These are phyloP conservation scores for Penicillium polonicum DNA, from an alignment of 2,329 filamentous ascomycete species.

Conservation along the genomic window DNA sequence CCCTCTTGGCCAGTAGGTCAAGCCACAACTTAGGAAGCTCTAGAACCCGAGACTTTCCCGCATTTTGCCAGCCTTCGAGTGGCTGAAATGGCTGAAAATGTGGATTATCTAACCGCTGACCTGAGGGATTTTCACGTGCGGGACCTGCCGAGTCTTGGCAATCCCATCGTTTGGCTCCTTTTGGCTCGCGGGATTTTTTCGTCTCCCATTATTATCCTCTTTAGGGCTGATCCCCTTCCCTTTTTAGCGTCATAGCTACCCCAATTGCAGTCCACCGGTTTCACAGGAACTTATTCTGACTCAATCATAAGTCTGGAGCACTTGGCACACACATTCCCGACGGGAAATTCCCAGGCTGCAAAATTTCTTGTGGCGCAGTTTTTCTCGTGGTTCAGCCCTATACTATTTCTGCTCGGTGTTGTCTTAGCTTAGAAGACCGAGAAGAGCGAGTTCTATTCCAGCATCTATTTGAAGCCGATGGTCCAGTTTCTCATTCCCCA, in stretches of 20 bases:
- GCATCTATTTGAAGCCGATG: background rate
- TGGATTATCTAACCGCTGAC: constrained; percentile 1
- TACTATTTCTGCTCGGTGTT: background rate
- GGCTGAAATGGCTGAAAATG: background rate
- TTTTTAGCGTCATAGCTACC: background rate
- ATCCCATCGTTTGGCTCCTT: background rate
- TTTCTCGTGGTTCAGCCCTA: constrained; percentile 6
- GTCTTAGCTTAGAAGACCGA: background rate
- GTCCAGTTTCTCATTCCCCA: background rate
- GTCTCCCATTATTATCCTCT: background rate
- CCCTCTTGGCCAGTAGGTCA: background rate
- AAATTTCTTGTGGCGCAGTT: background rate
- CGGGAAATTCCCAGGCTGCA: background rate
- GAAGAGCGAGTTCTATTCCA: background rate
- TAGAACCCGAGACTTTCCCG: background rate
- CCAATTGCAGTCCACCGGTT: background rate
- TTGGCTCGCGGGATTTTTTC: background rate
- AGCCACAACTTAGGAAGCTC: background rate
- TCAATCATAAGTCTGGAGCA: background rate
- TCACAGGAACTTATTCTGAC: background rate
- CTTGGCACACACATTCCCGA: constrained; percentile 1
- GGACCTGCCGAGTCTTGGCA: constrained; percentile 2
- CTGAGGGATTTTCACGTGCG: constrained; percentile 1
- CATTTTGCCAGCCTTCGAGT: background rate
- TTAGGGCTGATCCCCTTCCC: background rate